These are phyloP conservation scores for Exophiala sp. DNA, from an alignment of 2,329 filamentous ascomycete genomes.

Conservation along the genomic window DNA sequence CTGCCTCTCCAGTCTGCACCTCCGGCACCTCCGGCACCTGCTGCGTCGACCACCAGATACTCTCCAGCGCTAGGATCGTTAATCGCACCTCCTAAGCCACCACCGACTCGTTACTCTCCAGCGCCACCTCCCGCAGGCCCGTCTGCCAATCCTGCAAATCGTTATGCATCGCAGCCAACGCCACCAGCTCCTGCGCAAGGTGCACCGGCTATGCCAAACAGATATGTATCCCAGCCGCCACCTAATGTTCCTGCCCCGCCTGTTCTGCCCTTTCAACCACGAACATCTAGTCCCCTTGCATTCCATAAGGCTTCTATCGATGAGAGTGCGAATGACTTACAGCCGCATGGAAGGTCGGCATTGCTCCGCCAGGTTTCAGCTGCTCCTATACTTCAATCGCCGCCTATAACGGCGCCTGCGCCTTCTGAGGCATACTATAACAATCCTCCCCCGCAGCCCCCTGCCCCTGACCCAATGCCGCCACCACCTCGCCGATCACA, in stretches of 20 bases:
- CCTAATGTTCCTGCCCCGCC: slow-evolving; percentile 29
- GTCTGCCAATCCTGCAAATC: slow-evolving; percentile 12
- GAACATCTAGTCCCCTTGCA: slow-evolving; percentile 63
- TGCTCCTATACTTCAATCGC: slow-evolving; percentile 5
- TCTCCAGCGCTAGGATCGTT: slow-evolving; percentile 44
- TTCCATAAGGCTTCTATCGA: slow-evolving; percentile 37
- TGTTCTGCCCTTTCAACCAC: slow-evolving; percentile 56
- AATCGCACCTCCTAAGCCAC: slow-evolving; percentile 33
- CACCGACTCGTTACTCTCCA: slow-evolving; percentile 43
- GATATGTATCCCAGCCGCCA: slow-evolving; percentile 41
- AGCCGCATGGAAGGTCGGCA: slow-evolving; percentile 1
- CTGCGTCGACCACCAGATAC: slow-evolving; percentile 40
- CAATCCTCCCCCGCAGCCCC: slow-evolving; percentile 38
- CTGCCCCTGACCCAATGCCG: slow-evolving; percentile 14
- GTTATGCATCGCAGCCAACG: slow-evolving; percentile 28
- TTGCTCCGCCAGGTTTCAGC: slow-evolving; percentile 10
- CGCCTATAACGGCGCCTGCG: slow-evolving; percentile 26
- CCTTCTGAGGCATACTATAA: slow-evolving; percentile 28
- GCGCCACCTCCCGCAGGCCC: slow-evolving; percentile 38
- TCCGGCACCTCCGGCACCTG: slow-evolving; percentile 32
- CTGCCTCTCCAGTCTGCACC: slow-evolving; percentile 26
- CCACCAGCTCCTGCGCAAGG: slow-evolving; percentile 26
- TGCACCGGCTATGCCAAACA: slow-evolving; percentile 31
- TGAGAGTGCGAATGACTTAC: slow-evolving; percentile 8
- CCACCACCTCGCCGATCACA: slow-evolving; percentile 49